A percentile compares a stretch with the other conserved stretches of the same genome.
These are phyloP conservation scores for Monosporascus sp. DNA, from an alignment of 2,329 filamentous ascomycete species.

Conservation along the genomic window DNA sequence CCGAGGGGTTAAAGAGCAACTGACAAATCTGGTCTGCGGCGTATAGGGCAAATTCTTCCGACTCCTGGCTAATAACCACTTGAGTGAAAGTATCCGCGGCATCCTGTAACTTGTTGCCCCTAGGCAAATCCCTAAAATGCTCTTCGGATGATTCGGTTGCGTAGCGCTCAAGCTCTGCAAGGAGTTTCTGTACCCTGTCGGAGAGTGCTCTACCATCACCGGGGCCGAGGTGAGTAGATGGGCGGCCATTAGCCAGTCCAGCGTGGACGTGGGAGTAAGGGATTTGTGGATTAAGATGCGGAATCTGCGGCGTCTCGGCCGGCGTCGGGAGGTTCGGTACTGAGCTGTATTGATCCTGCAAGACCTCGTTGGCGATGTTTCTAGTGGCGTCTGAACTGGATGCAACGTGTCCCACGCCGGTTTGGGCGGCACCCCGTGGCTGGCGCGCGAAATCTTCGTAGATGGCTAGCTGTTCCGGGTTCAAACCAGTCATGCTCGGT, in stretches of 20 bases:
- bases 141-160: constrained; percentile 51
- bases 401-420: constrained; percentile 50
- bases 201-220: constrained; percentile 48
- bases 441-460: constrained; percentile 95
- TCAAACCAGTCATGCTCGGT: constrained; percentile 64
- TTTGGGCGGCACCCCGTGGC: constrained; percentile 57
- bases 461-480: constrained; percentile 87
- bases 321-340: constrained; percentile 55
- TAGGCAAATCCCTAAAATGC: constrained; percentile 54
- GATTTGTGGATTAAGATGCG: constrained; percentile 47
- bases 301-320: constrained; percentile 53
- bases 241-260: constrained; percentile 47
- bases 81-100: constrained; percentile 57
- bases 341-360: constrained; percentile 56
- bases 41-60: constrained; percentile 54
- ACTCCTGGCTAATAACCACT: constrained; percentile 58
- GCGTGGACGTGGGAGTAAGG: constrained; percentile 51
- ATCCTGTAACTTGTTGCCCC: constrained; percentile 56
- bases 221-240: constrained; percentile 34
- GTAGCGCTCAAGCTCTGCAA: constrained; percentile 51
- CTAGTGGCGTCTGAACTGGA: constrained; percentile 57
- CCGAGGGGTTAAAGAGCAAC: constrained; percentile 47
- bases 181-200: constrained; percentile 53
- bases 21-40: constrained; percentile 56
- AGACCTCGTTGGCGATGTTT: constrained; percentile 57